Percentiles rank a stretch among this genome's conserved stretches.
phyloP scores from a whole-genome alignment of 306 rosid species.

The Sicyos baderoa region DNA sequence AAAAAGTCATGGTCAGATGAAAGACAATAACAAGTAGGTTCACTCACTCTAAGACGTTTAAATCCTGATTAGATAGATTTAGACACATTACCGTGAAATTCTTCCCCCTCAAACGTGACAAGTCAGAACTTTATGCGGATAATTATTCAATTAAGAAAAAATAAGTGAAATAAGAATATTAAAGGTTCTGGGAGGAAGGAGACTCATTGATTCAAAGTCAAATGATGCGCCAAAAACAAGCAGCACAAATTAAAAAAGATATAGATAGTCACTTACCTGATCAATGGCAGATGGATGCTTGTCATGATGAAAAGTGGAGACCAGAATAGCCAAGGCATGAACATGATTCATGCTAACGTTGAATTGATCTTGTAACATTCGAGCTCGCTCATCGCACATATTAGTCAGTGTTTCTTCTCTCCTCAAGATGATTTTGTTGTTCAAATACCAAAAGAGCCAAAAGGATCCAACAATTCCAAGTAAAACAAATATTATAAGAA shows the following conservation, averaged over 20 bases:
- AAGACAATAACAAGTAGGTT: background rate
- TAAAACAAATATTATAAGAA: conserved; percentile 39
- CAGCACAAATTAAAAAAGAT: conserved; percentile 10
- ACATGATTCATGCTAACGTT: conserved; percentile 95
- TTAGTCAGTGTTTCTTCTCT: conserved; percentile 72
- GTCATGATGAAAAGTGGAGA: conserved; percentile 87
- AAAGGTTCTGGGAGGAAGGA: background rate
- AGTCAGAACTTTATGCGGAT: background rate
- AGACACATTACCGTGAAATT: background rate
- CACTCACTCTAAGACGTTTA: background rate
- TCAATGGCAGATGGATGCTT: conserved; percentile 84
- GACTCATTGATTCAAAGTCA: background rate
- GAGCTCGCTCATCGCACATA: conserved; percentile 97
- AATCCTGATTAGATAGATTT: background rate
- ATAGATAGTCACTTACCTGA: conserved; percentile 48
- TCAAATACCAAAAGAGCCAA: conserved; percentile 62
- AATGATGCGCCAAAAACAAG: background rate
- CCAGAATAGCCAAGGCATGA: conserved; percentile 87
- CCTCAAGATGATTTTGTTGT: conserved; percentile 36
- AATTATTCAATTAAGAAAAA: background rate
- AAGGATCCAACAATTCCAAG: conserved; percentile 43
- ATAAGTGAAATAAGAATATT: too few species aligned
- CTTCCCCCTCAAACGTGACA: background rate
- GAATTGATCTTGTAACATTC: conserved; percentile 96
- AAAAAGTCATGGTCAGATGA: background rate